Evolutionary conservation across 495 filamentous ascomycete species (phyloP).

Genomic region (Penicillium dipodomyicola): DNA sequence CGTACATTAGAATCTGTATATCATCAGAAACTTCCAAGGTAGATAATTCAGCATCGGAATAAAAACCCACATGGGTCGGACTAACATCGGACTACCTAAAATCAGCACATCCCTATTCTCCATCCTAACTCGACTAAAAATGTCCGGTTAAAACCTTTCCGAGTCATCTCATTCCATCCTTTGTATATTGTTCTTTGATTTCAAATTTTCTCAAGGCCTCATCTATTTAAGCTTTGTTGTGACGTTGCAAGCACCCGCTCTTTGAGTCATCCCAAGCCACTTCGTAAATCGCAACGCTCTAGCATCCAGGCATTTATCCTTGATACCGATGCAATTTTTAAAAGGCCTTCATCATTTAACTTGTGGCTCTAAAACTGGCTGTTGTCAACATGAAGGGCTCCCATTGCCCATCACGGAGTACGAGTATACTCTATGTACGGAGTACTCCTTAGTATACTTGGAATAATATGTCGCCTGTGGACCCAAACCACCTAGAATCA

Average conservation of each 20-base stretch:
- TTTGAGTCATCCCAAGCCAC: slow-evolving; percentile 21
- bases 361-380: neutral
- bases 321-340: neutral
- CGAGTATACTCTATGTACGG: neutral
- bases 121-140: neutral
- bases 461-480: neutral
- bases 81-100: slow-evolving; percentile 5
- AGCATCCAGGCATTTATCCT: neutral
- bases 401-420: neutral
- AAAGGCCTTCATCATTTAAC: neutral
- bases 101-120: neutral
- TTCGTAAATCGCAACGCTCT: slow-evolving; percentile 3
- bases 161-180: neutral
- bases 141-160: neutral
- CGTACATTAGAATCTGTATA: neutral
- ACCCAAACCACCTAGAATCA: neutral
- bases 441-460: neutral
- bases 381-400: neutral
- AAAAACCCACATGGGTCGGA: neutral
- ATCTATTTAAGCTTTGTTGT: neutral
- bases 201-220: neutral
- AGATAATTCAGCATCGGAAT: neutral
- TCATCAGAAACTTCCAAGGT: neutral
- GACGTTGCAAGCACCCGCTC: neutral
- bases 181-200: neutral